These are phyloP conservation scores for Gardenia jasminoides DNA, from an alignment of 257 asterid species.

Conservation along the genomic window DNA sequence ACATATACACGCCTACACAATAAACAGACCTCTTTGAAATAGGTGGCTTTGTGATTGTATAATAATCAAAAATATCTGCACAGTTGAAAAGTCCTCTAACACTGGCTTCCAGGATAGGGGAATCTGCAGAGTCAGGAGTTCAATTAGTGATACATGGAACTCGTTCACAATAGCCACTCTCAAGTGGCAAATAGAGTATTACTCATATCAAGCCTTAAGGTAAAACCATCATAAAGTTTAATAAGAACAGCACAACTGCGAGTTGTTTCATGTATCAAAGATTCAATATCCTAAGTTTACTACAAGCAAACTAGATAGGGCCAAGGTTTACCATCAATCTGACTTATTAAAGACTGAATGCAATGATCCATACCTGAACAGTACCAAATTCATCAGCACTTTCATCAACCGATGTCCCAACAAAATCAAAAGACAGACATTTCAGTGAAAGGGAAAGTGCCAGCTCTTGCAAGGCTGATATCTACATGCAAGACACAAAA, in stretches of 20 bases:
- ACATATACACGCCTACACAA: background rate
- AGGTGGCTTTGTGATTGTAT: slow-evolving; percentile 75
- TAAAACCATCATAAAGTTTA: background rate
- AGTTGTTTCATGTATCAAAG: background rate
- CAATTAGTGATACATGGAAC: slow-evolving; percentile 2
- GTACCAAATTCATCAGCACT: slow-evolving; percentile 98
- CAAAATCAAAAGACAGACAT: slow-evolving; percentile 92
- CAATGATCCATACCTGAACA: slow-evolving; percentile 61
- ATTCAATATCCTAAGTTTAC: slow-evolving; percentile 1
- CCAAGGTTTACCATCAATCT: background rate
- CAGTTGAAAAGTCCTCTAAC: slow-evolving; percentile 78
- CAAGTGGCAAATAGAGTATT: background rate
- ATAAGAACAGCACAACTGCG: background rate
- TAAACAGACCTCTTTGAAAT: slow-evolving; percentile 85
- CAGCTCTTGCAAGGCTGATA: slow-evolving; percentile 74
- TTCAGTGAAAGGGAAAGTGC: slow-evolving; percentile 83
- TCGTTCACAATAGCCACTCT: background rate
- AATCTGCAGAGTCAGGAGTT: slow-evolving; percentile 49
- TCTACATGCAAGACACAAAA: slow-evolving; percentile 43
- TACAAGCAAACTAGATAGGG: background rate
- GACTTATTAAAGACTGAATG: background rate
- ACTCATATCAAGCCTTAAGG: background rate
- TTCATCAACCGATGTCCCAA: slow-evolving; percentile 94
- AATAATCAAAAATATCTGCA: slow-evolving; percentile 94
- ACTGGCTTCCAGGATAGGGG: slow-evolving; percentile 86